A percentile compares a stretch with the other conserved stretches of the same genome.
Evolutionary conservation across 768 basidiomycete species (phyloP).

Genomic region (Rhodotorula sphaerocarpa): DNA sequence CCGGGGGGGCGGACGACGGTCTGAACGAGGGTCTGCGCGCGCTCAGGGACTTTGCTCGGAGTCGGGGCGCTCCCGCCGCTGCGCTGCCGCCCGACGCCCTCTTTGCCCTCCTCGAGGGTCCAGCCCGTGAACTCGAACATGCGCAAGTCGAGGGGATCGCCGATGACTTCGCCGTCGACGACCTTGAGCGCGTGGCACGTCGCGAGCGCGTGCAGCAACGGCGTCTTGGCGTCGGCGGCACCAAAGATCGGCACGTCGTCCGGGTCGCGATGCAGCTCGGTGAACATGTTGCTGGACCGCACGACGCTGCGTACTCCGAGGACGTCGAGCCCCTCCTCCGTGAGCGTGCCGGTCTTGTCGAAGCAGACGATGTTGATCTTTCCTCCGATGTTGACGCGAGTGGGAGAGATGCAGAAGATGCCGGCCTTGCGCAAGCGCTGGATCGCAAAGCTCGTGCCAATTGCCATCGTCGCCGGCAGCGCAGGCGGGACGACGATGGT

Average conservation of each 20-base stretch:
- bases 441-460: slow-evolving; percentile 93
- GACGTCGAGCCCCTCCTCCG: slow-evolving; percentile 95
- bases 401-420: slow-evolving; percentile 95
- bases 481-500: slow-evolving; percentile 97
- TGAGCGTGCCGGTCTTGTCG: slow-evolving; percentile 97
- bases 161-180: slow-evolving; percentile 76
- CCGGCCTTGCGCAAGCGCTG: slow-evolving; percentile 72
- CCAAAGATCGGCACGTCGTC: slow-evolving; percentile 66
- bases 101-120: slow-evolving; percentile 86
- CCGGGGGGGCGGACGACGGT: slow-evolving; percentile 93
- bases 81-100: slow-evolving; percentile 45
- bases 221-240: slow-evolving; percentile 59
- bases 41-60: slow-evolving; percentile 46
- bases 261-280: slow-evolving; percentile 78
- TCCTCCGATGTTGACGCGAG: slow-evolving; percentile 85
- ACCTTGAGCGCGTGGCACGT: slow-evolving; percentile 94
- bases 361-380: slow-evolving; percentile 97
- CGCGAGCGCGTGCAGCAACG: slow-evolving; percentile 80
- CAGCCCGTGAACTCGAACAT: slow-evolving; percentile 98
- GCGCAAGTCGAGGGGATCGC: slow-evolving; percentile 90
- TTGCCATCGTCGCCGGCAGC: slow-evolving; percentile 89
- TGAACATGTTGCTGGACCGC: slow-evolving; percentile 62
- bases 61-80: slow-evolving; percentile 39
- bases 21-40: slow-evolving; percentile 83
- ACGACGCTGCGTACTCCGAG: slow-evolving; percentile 84